Evolutionary conservation across 2,329 filamentous ascomycete genomes (phyloP), one percentile per base, ranked within the genome.

Genomic region (Zymoseptoria passerinii): DNA sequence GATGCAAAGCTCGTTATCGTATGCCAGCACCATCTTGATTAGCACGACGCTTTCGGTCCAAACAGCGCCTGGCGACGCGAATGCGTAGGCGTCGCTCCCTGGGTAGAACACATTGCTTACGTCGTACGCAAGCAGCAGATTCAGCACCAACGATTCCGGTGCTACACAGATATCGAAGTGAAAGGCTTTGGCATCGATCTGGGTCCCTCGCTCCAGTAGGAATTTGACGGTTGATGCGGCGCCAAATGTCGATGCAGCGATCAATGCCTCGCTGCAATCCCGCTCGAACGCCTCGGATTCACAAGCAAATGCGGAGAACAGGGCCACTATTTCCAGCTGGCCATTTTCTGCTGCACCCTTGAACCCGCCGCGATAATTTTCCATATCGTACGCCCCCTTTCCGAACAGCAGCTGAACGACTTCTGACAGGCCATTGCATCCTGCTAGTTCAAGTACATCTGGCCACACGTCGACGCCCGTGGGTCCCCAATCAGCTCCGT

Each of bases 41-140:
- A 1, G 4, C 13, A 44, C 9, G 16, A n/a, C 10, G 10, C 1
- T n/a, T 1, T 13, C 2, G 1, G 4, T 5, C 6, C 6, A 8
- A 13, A 35, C 8, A 9, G 13, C 35, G 35, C 16, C 35, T 4
- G 0, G 5, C 5, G 16, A 13, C 10, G 35, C 35, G 35, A n/a
- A 6, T 6, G 1, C 6, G 13, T 44, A 44, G 35, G 35, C 35
- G 13, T n/a, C 5, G 10, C 35, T 44, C 1, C 35, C 35, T 2
- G 35, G 7, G 35, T 44, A 44, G 35, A 44, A 44, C 4, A 44
- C 2, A 44, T 44, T 44, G 16, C 35, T 16, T 16, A 13, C n/a
- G 16, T 44, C 35, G 35, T 44, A n/a, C 35, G 16, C 35, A 5
- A 44, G 16, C n/a, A 16, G 35, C 4, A 44, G n/a, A 5, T n/a